phyloP scores from a whole-genome alignment of 2,329 filamentous ascomycete species.

The Arthrobotrys megalospora region DNA sequence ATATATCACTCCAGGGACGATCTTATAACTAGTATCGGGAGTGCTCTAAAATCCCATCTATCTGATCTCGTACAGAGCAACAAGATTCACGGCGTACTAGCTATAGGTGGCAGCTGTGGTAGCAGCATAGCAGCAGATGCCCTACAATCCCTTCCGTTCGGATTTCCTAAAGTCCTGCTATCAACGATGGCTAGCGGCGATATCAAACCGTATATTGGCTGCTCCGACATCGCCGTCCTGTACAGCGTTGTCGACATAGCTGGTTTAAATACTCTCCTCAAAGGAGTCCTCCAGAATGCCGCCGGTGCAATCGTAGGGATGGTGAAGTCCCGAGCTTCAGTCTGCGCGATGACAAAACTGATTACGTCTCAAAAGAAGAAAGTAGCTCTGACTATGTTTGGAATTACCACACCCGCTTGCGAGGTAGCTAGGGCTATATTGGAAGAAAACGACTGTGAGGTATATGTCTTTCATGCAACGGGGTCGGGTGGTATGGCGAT shows the following conservation, averaged over 20 bases:
- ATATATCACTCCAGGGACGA: slow-evolving; percentile 24
- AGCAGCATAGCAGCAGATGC: slow-evolving; percentile 75
- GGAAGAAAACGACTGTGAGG: slow-evolving; percentile 67
- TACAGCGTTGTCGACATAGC: slow-evolving; percentile 80
- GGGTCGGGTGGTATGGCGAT: slow-evolving; percentile 78
- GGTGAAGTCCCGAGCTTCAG: slow-evolving; percentile 60
- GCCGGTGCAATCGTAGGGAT: slow-evolving; percentile 75
- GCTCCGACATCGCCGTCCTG: slow-evolving; percentile 79
- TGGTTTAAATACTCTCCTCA: slow-evolving; percentile 75
- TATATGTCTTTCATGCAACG: slow-evolving; percentile 79
- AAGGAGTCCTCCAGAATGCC: slow-evolving; percentile 75
- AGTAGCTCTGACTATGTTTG: slow-evolving; percentile 81
- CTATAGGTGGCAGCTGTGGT: slow-evolving; percentile 76
- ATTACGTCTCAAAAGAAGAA: slow-evolving; percentile 69
- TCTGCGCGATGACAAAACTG: neutral
- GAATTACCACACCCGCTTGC: slow-evolving; percentile 79
- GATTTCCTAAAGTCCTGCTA: slow-evolving; percentile 79
- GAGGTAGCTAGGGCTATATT: slow-evolving; percentile 72
- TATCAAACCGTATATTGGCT: slow-evolving; percentile 76
- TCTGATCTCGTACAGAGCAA: slow-evolving; percentile 18
- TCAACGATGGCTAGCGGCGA: slow-evolving; percentile 80
- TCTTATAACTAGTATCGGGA: slow-evolving; percentile 31
- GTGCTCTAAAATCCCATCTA: slow-evolving; percentile 15
- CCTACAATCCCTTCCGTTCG: slow-evolving; percentile 76
- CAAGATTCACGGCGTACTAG: slow-evolving; percentile 73